Evolutionary conservation across 352 stramenopile genomes (phyloP).

Genomic region (Phytophthora hybrid): DNA sequence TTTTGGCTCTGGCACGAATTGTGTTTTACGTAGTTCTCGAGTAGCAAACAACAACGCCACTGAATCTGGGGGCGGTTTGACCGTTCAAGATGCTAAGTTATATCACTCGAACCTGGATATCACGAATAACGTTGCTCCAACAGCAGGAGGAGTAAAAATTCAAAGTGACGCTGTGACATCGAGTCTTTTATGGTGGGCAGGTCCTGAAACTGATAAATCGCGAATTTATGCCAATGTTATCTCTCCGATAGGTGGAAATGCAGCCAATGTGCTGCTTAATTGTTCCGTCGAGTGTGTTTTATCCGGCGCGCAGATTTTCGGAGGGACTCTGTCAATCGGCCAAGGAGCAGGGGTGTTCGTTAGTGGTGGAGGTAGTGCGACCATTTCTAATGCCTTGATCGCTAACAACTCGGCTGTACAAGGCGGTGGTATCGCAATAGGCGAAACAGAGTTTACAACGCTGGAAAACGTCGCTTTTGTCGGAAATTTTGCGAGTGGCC

Average conservation of each 20-base stretch:
- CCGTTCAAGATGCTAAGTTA: conserved; percentile 35
- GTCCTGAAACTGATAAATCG: conserved; percentile 19
- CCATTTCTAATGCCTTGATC: conserved; percentile 29
- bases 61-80: conserved; percentile 42
- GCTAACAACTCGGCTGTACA: conserved; percentile 40
- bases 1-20: conserved; percentile 32
- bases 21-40: conserved; percentile 31
- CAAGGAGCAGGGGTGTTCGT: conserved; percentile 47
- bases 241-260: conserved; percentile 14
- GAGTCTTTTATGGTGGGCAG: conserved; percentile 12
- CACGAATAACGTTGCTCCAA: conserved; percentile 31
- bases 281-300: conserved; percentile 35
- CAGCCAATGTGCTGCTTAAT: conserved; percentile 41
- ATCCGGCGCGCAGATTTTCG: conserved; percentile 32
- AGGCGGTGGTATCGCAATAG: conserved; percentile 46
- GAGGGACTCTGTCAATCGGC: conserved; percentile 25
- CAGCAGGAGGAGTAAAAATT: conserved; percentile 42
- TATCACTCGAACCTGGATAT: conserved; percentile 49
- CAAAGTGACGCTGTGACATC: conserved; percentile 5
- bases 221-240: conserved; percentile 38
- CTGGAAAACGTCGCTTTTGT: conserved; percentile 33
- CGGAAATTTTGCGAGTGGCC: conserved; percentile 33
- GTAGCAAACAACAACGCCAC: conserved; percentile 35
- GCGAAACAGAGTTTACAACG: conserved; percentile 14
- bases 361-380: conserved; percentile 28